A percentile compares a stretch with the other conserved stretches of the same genome.
Evolutionary conservation across 495 filamentous ascomycete genomes (phyloP).

Genomic region (Neurospora africana): DNA sequence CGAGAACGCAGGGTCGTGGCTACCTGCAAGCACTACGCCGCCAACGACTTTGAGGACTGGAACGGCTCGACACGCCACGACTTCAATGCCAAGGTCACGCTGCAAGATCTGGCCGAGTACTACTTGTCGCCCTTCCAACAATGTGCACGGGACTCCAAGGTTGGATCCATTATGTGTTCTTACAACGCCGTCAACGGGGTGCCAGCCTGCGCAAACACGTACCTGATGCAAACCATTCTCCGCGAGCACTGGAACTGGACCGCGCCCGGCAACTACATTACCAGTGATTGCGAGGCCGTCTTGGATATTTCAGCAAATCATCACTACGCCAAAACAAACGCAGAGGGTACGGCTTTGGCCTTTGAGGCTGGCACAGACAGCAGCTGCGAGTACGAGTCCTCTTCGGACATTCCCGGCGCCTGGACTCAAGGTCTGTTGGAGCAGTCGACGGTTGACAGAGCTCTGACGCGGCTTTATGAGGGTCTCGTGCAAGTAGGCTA

Average conservation of each 20-base stretch:
- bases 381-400: slow-evolving; percentile 11
- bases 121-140: slow-evolving; percentile 37
- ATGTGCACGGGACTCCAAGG: slow-evolving; percentile 34
- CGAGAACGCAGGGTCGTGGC: slow-evolving; percentile 8
- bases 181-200: slow-evolving; percentile 39
- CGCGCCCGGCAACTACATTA: slow-evolving; percentile 30
- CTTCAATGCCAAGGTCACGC: slow-evolving; percentile 30
- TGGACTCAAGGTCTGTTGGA: slow-evolving; percentile 8
- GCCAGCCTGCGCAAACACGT: slow-evolving; percentile 34
- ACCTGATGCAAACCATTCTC: slow-evolving; percentile 33
- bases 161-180: slow-evolving; percentile 38
- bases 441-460: slow-evolving; percentile 11
- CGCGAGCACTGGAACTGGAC: slow-evolving; percentile 38
- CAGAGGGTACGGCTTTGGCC: slow-evolving; percentile 14
- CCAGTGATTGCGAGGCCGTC: slow-evolving; percentile 37
- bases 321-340: slow-evolving; percentile 13
- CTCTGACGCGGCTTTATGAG: slow-evolving; percentile 23
- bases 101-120: slow-evolving; percentile 39
- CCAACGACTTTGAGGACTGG: slow-evolving; percentile 27
- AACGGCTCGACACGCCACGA: slow-evolving; percentile 9
- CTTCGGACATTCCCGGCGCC: slow-evolving; percentile 16
- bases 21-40: slow-evolving; percentile 35
- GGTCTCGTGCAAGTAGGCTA: slow-evolving; percentile 36
- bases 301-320: slow-evolving; percentile 24
- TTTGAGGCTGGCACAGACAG: slow-evolving; percentile 13